These are phyloP conservation scores for Umbilicus rupestris DNA, from an alignment of 164 flowering plant species.

Conservation along the genomic window DNA sequence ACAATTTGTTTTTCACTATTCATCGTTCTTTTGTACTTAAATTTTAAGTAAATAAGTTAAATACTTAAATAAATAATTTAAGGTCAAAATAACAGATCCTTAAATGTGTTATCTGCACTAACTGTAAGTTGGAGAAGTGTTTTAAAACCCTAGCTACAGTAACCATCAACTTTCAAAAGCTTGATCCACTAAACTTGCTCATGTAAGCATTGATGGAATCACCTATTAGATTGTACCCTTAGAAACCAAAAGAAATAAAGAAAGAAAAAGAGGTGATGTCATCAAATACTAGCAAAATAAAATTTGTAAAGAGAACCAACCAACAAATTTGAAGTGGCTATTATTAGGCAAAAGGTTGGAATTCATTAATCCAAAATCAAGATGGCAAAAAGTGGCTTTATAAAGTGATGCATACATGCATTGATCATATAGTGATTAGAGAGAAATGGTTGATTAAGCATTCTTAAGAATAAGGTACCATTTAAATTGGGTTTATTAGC, in stretches of 20 bases:
- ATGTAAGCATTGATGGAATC: not conserved
- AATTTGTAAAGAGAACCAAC: not conserved
- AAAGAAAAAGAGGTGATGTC: not conserved
- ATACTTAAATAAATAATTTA: too few species aligned
- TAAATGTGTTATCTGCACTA: not conserved
- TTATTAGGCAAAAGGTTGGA: not conserved
- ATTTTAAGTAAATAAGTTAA: too few species aligned
- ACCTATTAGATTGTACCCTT: not conserved
- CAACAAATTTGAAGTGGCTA: not conserved
- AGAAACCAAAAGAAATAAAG: too few species aligned
- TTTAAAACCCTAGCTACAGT: not conserved
- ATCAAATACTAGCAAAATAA: not conserved
- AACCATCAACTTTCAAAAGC: not conserved
- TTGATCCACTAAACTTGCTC: not conserved
- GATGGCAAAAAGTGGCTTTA: not conserved
- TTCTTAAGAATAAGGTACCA: too few species aligned
- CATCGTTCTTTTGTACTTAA: too few species aligned
- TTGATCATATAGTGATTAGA: not conserved
- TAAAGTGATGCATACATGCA: not conserved
- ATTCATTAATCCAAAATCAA: not conserved
- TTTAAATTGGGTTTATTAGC: too few species aligned
- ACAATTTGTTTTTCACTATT: not conserved
- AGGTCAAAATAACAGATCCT: too few species aligned
- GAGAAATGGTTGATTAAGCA: not conserved
- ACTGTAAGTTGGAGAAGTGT: not conserved